These are phyloP conservation scores for Chaetomium strumarium DNA, from an alignment of 2,329 filamentous ascomycete genomes.

Conservation along the genomic window DNA sequence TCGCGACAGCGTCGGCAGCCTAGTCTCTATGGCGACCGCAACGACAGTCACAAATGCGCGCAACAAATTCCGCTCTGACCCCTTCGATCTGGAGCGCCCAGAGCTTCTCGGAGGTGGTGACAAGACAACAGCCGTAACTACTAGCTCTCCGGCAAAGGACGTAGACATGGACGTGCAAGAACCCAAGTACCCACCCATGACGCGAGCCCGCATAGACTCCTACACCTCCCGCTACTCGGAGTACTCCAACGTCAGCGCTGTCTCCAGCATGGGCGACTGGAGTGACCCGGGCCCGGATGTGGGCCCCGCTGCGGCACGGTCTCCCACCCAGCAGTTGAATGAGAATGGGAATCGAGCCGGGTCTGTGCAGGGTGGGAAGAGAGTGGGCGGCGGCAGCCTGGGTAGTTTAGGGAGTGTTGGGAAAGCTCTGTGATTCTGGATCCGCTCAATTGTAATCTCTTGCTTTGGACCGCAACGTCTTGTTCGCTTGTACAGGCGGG, in stretches of 20 bases:
- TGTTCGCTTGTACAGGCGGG: no score
- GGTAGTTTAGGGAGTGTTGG: slow-evolving; percentile 27
- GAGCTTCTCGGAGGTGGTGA: slow-evolving; percentile 35
- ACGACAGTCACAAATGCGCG: slow-evolving; percentile 29
- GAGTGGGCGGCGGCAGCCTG: slow-evolving; percentile 24
- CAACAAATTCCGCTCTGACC: slow-evolving; percentile 57
- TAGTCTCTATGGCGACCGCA: slow-evolving; percentile 35
- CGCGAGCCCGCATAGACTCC: slow-evolving; percentile 36
- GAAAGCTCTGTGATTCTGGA: slow-evolving; percentile 28
- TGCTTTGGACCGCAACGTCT: no score
- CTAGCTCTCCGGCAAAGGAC: slow-evolving; percentile 12
- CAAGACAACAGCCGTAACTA: slow-evolving; percentile 12
- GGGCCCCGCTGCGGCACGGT: slow-evolving; percentile 32
- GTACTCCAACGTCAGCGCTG: slow-evolving; percentile 34
- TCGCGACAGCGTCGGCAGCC: slow-evolving; percentile 40
- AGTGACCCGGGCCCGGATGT: slow-evolving; percentile 52
- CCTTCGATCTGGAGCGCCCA: slow-evolving; percentile 57
- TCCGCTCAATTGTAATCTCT: no score
- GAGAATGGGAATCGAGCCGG: slow-evolving; percentile 20
- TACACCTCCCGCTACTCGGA: slow-evolving; percentile 26
- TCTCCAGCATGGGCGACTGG: slow-evolving; percentile 36
- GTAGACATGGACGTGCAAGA: slow-evolving; percentile 4
- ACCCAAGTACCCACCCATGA: slow-evolving; percentile 7
- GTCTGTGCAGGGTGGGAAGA: slow-evolving; percentile 8
- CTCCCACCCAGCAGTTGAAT: neutral